phyloP scores from a whole-genome alignment of 2,329 filamentous ascomycete genomes.

The Nakataea oryzae region DNA sequence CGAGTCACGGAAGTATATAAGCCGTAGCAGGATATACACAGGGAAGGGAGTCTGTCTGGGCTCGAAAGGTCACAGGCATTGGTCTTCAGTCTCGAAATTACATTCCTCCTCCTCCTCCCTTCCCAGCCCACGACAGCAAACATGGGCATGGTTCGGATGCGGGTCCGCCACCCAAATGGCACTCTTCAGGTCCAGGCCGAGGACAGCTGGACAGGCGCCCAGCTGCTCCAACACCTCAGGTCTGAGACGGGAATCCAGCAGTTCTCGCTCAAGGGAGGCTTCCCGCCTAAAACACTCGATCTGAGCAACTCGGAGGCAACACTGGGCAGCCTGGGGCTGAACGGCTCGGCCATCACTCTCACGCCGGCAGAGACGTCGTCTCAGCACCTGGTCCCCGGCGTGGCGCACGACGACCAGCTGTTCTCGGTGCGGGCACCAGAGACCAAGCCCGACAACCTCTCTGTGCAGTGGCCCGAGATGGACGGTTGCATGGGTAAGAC shows the following conservation, averaged over 20 bases:
- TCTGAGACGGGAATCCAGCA: conserved; percentile 52
- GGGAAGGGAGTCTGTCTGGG: no score
- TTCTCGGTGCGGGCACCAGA: neutral
- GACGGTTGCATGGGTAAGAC: conserved; percentile 3
- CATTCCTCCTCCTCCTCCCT: no score
- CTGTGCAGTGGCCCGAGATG: conserved; percentile 3
- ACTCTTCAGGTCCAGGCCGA: conserved; percentile 59
- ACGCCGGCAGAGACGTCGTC: neutral
- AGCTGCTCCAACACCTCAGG: conserved; percentile 50
- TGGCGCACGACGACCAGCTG: neutral
- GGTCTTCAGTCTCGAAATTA: no score
- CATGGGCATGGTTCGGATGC: conserved; percentile 46
- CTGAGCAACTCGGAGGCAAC: conserved; percentile 34
- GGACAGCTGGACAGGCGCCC: conserved; percentile 54
- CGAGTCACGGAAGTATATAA: no score
- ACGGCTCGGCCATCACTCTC: conserved; percentile 39
- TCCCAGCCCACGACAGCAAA: no score
- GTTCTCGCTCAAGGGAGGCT: conserved; percentile 77
- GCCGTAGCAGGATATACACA: no score
- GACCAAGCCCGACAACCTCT: conserved; percentile 1
- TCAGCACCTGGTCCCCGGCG: neutral
- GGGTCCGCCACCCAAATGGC: conserved; percentile 65
- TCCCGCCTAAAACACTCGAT: conserved; percentile 63
- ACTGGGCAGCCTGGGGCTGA: conserved; percentile 35
- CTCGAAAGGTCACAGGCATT: no score